phyloP scores from a whole-genome alignment of 805 yeast genomes.

The Kregervanrija pseudodelftensis region DNA sequence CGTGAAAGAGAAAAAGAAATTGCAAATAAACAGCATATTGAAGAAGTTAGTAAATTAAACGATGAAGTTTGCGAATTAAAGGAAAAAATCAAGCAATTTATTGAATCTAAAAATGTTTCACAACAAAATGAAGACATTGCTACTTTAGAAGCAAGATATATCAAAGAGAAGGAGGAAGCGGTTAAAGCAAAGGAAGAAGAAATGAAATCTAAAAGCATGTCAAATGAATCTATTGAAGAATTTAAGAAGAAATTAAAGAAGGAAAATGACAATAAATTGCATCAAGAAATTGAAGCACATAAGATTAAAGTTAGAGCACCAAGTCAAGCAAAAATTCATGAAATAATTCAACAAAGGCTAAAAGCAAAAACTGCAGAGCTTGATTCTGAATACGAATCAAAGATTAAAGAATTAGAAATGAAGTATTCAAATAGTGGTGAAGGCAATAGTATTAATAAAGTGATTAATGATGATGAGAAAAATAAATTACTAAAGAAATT shows the following conservation, averaged over 20 bases:
- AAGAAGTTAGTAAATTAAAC: neutral
- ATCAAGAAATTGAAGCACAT: conserved; percentile 23
- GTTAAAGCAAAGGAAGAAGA: conserved; percentile 15
- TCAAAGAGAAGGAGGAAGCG: conserved; percentile 14
- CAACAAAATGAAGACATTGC: conserved; percentile 8
- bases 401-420: conserved; percentile 17
- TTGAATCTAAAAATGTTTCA: neutral
- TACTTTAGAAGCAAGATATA: conserved; percentile 12
- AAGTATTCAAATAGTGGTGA: conserved; percentile 1
- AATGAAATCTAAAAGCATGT: conserved; percentile 13
- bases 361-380: conserved; percentile 30
- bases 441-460: conserved; percentile 3
- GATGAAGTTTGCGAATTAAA: conserved; percentile 1
- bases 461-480: conserved; percentile 13
- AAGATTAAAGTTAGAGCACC: conserved; percentile 32
- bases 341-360: conserved; percentile 29
- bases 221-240: conserved; percentile 18
- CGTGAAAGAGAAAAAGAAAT: conserved; percentile 6
- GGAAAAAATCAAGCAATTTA: conserved; percentile 1
- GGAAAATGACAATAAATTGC: conserved; percentile 24
- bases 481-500: conserved; percentile 15
- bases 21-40: conserved; percentile 1
- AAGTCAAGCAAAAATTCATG: conserved; percentile 30
- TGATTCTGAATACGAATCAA: conserved; percentile 21
- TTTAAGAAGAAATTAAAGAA: conserved; percentile 13